phyloP scores from a whole-genome alignment of 306 rosid genomes.

The Ceratonia siliqua region DNA sequence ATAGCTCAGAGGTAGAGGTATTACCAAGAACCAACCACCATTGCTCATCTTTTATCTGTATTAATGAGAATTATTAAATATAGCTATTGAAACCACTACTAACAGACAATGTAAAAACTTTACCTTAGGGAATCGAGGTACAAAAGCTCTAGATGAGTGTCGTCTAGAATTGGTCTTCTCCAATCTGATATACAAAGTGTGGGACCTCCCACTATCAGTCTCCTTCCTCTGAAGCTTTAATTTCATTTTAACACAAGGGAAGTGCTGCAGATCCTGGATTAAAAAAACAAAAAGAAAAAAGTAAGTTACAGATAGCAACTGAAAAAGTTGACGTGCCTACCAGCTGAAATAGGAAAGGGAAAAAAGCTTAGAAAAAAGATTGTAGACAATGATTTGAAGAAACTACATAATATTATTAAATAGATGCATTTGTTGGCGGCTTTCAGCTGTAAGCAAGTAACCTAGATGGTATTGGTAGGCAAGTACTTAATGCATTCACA shows the following conservation, averaged over 20 bases:
- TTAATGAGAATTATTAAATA: slow-evolving; percentile 11
- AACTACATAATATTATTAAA: too few relatives aligned
- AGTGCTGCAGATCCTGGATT: slow-evolving; percentile 75
- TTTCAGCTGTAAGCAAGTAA: too few relatives aligned
- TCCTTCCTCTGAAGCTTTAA: slow-evolving; percentile 59
- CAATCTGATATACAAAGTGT: slow-evolving; percentile 63
- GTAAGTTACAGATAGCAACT: background rate
- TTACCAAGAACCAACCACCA: slow-evolving; percentile 98
- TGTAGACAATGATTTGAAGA: too few relatives aligned
- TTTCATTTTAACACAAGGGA: slow-evolving; percentile 69
- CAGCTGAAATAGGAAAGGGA: background rate
- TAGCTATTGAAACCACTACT: slow-evolving; percentile 6
- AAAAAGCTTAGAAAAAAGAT: background rate
- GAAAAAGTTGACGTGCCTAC: slow-evolving; percentile 25
- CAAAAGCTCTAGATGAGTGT: slow-evolving; percentile 70
- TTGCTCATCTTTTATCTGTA: slow-evolving; percentile 89
- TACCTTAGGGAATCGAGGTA: slow-evolving; percentile 93
- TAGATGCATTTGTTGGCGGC: too few relatives aligned
- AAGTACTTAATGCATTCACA: too few relatives aligned
- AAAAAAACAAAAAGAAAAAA: background rate
- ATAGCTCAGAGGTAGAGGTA: slow-evolving; percentile 66
- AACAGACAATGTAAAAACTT: background rate
- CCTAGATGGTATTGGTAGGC: too few relatives aligned
- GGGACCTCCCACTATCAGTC: slow-evolving; percentile 41
- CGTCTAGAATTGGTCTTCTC: slow-evolving; percentile 69